Base-by-base conservation (phyloP, 805 yeast genomes). In the Ascoidea rubescens region DNA sequence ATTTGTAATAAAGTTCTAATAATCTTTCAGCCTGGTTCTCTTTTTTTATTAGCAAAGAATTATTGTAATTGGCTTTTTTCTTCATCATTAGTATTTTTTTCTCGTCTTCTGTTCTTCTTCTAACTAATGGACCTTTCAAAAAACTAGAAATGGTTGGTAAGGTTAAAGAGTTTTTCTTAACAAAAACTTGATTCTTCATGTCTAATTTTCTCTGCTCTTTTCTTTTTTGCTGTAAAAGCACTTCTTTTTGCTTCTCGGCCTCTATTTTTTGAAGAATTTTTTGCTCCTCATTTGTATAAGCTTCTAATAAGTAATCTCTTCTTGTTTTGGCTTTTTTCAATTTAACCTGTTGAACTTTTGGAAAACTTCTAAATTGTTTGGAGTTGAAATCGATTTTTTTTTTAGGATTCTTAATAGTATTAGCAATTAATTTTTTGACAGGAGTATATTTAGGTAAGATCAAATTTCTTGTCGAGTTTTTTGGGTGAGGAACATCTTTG, bases 111-210 rank as follows among this genome's bases (percentile, higher is more conserved):
- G 95, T 84, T 65, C 96, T 76, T 48, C 69, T 77, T 62, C 84
- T 75, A 72, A 90, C 77, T 55, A 88, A 68, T 14, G 91, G 86
- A 2, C 86, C 87, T 28, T 74, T 65, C 55, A 87, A 66, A 56
- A 80, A 73, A 45, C 75, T 72, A 59, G 84, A 88, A 53, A 89
- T 71, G 1, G 96, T 84, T 48, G 96, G 96, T 50, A 87, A 71
- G 1, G 96, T 87, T 60, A 83, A 74, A 59, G 72, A 70, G 44
- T 59, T 58, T 49, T 59, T 58, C n/a, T 57, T 60, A 48, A 64
- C 64, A 14, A 58, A 54, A n/a, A 56, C 57, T 31, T 60, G 59
- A 48, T 61, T 58, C 57, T 21, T 63, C 54, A 47, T 55, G 59
- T 56, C 62, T 62, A 51, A 64, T 58, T 48, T 63, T 64, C 46